Evolutionary conservation across 208 protist species (phyloP).

Genomic region (Naegleria lovaniensis): DNA sequence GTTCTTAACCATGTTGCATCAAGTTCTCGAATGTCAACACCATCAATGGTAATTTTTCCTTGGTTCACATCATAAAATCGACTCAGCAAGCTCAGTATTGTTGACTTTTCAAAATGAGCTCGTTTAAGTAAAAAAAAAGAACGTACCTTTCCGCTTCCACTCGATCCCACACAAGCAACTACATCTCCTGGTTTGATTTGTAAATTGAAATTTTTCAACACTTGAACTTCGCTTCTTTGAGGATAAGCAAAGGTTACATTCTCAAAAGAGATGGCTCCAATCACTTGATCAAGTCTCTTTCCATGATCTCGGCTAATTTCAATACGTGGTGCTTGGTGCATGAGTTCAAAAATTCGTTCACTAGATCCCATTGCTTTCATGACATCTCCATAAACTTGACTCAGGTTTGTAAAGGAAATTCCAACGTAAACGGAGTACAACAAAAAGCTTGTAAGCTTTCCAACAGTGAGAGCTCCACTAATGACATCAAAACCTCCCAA

Average conservation of each 20-base stretch:
- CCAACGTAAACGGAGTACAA: constrained; percentile 78
- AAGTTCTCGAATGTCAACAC: background rate
- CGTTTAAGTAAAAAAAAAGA: constrained; percentile 63
- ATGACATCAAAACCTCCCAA: constrained; percentile 47
- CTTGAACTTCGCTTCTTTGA: constrained; percentile 53
- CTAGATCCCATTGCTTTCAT: constrained; percentile 26
- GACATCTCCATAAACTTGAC: background rate
- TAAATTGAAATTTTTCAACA: constrained; percentile 64
- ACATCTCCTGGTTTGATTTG: constrained; percentile 58
- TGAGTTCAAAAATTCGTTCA: constrained; percentile 26
- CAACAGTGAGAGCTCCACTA: constrained; percentile 59
- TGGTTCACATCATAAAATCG: constrained; percentile 66
- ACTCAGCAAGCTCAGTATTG: constrained; percentile 62
- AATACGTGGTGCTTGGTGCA: background rate
- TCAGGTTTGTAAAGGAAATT: constrained; percentile 20
- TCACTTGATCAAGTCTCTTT: constrained; percentile 29
- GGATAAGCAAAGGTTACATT: constrained; percentile 69
- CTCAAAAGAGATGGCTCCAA: constrained; percentile 52
- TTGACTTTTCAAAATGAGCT: constrained; percentile 77
- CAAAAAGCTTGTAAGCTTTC: constrained; percentile 74
- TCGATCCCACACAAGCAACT: constrained; percentile 64
- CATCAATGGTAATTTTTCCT: constrained; percentile 37
- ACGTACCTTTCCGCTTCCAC: constrained; percentile 70
- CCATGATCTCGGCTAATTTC: background rate
- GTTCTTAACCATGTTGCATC: background rate